Percentiles rank a stretch among this genome's conserved stretches.
These are phyloP conservation scores for Apophysomyces ossiformis DNA, from an alignment of 371 early-diverging fungal species.

Conservation along the genomic window DNA sequence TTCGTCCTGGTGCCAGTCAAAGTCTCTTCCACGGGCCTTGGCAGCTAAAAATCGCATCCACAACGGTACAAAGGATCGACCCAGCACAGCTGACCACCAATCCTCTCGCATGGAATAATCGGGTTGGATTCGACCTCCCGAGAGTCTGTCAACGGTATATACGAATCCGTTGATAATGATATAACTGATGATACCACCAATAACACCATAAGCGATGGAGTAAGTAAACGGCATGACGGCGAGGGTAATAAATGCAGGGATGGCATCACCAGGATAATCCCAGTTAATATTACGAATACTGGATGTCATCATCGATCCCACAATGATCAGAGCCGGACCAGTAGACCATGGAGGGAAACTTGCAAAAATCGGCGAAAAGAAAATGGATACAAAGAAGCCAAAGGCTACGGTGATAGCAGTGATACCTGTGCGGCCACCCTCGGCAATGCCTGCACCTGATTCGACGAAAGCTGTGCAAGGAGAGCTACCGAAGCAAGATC, in stretches of 20 bases:
- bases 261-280: conserved; percentile 73
- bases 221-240: conserved; percentile 78
- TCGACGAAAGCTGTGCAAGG: conserved; percentile 79
- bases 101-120: conserved; percentile 43
- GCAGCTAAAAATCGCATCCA: conserved; percentile 42
- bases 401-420: conserved; percentile 67
- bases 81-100: conserved; percentile 44
- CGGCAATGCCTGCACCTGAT: conserved; percentile 78
- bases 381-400: conserved; percentile 72
- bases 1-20: conserved; percentile 37
- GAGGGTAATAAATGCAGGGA: conserved; percentile 76
- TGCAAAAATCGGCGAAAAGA: conserved; percentile 82
- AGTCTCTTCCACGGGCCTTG: conserved; percentile 29
- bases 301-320: conserved; percentile 78
- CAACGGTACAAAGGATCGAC: conserved; percentile 31
- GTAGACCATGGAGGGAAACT: conserved; percentile 84
- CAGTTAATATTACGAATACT: conserved; percentile 71
- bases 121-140: conserved; percentile 51
- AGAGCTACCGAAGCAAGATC: conserved; percentile 71
- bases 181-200: conserved; percentile 63
- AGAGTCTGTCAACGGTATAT: conserved; percentile 44
- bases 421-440: conserved; percentile 77
- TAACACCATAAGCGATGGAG: conserved; percentile 73
- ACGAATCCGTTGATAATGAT: conserved; percentile 58
- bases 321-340: conserved; percentile 74